phyloP scores from a whole-genome alignment of 1,284 basidiomycete species.

The Trichosporon coremiiforme region DNA sequence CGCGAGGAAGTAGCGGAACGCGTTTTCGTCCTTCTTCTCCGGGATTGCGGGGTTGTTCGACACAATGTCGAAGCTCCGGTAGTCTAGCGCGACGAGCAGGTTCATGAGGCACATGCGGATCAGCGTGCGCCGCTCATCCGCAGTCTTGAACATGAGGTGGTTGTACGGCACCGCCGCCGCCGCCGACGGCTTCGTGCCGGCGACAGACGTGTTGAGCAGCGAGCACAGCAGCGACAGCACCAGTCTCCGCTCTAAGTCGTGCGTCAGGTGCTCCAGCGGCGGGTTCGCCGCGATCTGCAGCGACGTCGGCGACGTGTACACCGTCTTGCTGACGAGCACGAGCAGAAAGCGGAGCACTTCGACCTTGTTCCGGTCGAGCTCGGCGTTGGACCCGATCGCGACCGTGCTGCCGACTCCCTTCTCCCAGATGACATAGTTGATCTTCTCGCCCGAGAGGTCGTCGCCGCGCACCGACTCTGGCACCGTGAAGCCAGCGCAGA shows the following conservation, averaged over 20 bases:
- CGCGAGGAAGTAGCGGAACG: constrained; percentile 84
- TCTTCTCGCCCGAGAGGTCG: constrained; percentile 69
- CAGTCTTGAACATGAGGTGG: constrained; percentile 83
- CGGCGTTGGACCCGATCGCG: constrained; percentile 67
- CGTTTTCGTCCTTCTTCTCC: constrained; percentile 66
- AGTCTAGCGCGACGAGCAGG: constrained; percentile 75
- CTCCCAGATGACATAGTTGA: constrained; percentile 75
- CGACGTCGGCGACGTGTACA: constrained; percentile 72
- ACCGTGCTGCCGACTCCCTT: constrained; percentile 82
- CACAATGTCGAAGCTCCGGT: constrained; percentile 62
- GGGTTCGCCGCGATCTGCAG: constrained; percentile 71
- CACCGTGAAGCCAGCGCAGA: constrained; percentile 87
- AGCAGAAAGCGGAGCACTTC: constrained; percentile 84
- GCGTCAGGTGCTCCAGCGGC: constrained; percentile 74
- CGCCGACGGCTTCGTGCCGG: constrained; percentile 60
- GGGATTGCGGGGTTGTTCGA: constrained; percentile 22
- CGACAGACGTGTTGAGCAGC: constrained; percentile 82
- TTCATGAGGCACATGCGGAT: constrained; percentile 73
- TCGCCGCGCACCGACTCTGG: constrained; percentile 70
- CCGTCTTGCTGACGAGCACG: constrained; percentile 80
- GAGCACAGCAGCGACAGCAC: constrained; percentile 87
- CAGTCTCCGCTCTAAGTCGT: constrained; percentile 73
- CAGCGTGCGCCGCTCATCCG: constrained; percentile 68
- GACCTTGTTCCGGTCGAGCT: constrained; percentile 76
- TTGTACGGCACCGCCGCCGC: constrained; percentile 71